These are phyloP conservation scores for Zelopaecilomyces penicillatus DNA, from an alignment of 2,329 filamentous ascomycete genomes.

Conservation along the genomic window DNA sequence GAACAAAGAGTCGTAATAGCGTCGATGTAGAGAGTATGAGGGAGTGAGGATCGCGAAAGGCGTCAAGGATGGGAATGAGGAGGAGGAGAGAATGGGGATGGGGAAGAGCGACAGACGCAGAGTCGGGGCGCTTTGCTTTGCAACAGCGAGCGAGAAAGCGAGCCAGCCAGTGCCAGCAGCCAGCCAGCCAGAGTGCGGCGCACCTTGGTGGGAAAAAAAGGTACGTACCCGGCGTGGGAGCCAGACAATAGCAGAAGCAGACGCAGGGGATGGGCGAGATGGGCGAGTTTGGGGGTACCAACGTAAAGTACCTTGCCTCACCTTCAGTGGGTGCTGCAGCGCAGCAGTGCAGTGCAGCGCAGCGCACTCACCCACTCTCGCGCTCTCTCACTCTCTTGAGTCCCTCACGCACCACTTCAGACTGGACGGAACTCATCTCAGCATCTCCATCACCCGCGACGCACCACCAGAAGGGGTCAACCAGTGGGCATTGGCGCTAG, in stretches of 20 bases:
- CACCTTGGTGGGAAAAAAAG: conserved; percentile 9
- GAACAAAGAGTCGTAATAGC: too few species aligned
- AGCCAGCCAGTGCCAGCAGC: conserved; percentile 7
- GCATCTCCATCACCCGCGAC: conserved; percentile 6
- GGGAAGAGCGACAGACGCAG: conserved; percentile 28
- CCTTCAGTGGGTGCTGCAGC: too few species aligned
- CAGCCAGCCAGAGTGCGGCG: conserved; percentile 13
- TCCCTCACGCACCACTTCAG: too few species aligned
- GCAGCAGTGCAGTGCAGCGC: too few species aligned
- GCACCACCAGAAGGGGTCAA: conserved; percentile 1
- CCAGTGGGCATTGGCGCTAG: conserved; percentile 23
- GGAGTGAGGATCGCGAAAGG: conserved; percentile 1
- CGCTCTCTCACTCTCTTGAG: too few species aligned
- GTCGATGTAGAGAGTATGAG: too few species aligned
- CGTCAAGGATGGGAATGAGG: conserved; percentile 21
- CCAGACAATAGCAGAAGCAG: conserved; percentile 5
- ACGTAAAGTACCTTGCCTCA: too few species aligned
- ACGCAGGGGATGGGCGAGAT: neutral
- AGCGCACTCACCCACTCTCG: too few species aligned
- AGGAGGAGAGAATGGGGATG: conserved; percentile 22
- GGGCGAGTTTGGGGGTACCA: too few species aligned
- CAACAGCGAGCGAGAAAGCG: conserved; percentile 1
- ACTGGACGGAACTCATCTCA: too few species aligned
- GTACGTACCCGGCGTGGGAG: conserved; percentile 19
- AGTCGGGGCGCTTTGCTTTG: conserved; percentile 21